phyloP scores from a whole-genome alignment of 2,329 filamentous ascomycete genomes.

The Emergomyces pasteurianus region DNA sequence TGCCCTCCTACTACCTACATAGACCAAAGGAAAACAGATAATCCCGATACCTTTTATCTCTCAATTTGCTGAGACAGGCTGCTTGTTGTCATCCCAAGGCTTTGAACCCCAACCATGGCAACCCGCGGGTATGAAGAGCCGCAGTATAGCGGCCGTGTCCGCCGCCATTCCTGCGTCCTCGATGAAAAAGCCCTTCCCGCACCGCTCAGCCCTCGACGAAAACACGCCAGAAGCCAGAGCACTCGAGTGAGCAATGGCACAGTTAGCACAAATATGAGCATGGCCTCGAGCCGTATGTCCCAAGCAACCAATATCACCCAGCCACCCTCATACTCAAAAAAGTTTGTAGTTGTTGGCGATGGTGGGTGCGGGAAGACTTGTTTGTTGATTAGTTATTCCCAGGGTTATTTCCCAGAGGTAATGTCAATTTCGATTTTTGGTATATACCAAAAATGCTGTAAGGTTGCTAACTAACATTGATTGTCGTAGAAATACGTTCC shows the following conservation, averaged over 20 bases:
- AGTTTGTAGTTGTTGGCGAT: slow-evolving; percentile 97
- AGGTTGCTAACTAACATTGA: neutral
- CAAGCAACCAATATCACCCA: slow-evolving; percentile 78
- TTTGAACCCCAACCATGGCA: slow-evolving; percentile 8
- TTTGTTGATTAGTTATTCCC: slow-evolving; percentile 94
- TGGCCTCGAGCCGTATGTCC: slow-evolving; percentile 57
- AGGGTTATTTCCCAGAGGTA: slow-evolving; percentile 99
- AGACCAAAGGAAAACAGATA: neutral
- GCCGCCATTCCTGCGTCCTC: slow-evolving; percentile 43
- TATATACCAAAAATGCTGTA: neutral
- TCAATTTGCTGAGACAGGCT: neutral
- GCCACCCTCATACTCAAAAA: slow-evolving; percentile 90
- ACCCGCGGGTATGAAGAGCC: slow-evolving; percentile 9
- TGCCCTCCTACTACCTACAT: neutral
- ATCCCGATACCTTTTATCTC: neutral
- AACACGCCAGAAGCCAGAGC: slow-evolving; percentile 41
- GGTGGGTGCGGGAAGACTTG: slow-evolving; percentile 98
- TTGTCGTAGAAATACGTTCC: slow-evolving; percentile 86
- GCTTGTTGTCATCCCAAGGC: neutral
- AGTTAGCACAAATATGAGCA: slow-evolving; percentile 72
- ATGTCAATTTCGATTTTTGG: slow-evolving; percentile 19
- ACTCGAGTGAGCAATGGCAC: slow-evolving; percentile 76
- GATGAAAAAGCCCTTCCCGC: slow-evolving; percentile 25
- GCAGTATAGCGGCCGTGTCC: slow-evolving; percentile 39
- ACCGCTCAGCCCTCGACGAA: slow-evolving; percentile 32